A percentile compares a stretch with the other conserved stretches of the same genome.
phyloP scores from a whole-genome alignment of 257 asterid genomes.

The Solanum dulcamara region DNA sequence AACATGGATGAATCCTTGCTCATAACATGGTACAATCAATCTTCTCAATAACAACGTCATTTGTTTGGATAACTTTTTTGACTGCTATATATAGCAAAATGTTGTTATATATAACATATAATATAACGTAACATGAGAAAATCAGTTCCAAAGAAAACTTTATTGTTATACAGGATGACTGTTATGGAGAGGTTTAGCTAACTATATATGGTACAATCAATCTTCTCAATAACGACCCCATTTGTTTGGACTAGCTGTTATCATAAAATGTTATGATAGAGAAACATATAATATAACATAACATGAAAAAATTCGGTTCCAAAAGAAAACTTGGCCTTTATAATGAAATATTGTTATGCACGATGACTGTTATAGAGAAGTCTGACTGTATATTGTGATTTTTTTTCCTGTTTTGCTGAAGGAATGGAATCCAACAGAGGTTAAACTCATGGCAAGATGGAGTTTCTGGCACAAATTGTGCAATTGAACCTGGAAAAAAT shows the following conservation, averaged over 20 bases:
- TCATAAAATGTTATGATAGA: background rate
- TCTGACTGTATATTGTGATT: background rate
- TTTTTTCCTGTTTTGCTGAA: background rate
- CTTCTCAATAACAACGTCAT: background rate
- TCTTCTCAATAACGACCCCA: background rate
- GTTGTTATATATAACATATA: background rate
- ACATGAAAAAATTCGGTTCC: rapidly evolving
- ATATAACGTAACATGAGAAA: background rate
- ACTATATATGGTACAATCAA: background rate
- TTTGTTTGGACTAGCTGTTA: background rate
- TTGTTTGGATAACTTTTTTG: background rate
- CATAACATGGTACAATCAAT: conserved; percentile 43
- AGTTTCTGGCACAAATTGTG: conserved; percentile 62
- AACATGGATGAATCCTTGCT: conserved; percentile 62
- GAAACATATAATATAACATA: background rate
- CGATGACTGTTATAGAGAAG: rapidly evolving
- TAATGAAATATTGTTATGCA: background rate
- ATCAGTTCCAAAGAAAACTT: no score
- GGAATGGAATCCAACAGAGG: conserved; percentile 73
- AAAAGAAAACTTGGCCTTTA: background rate
- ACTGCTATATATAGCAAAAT: background rate
- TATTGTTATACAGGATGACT: background rate
- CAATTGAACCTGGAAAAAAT: conserved; percentile 40
- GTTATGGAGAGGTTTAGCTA: no score
- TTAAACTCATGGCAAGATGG: conserved; percentile 76